A percentile compares a stretch with the other conserved stretches of the same genome.
phyloP scores from a whole-genome alignment of 345 rosid genomes.

The Kernera saxatilis region DNA sequence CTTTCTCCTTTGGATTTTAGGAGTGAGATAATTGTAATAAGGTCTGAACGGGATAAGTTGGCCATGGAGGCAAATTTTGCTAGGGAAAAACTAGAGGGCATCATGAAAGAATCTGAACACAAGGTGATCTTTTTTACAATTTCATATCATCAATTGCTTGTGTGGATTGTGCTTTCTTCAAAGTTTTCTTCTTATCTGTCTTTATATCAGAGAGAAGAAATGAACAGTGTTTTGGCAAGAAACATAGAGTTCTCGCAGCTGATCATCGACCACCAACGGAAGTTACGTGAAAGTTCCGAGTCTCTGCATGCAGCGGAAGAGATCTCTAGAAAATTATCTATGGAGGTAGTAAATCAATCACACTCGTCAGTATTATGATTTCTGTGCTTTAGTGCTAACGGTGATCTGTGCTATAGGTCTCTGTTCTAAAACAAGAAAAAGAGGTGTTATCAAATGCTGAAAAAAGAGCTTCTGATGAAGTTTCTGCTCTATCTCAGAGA shows the following conservation, averaged over 20 bases:
- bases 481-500: constrained; percentile 73
- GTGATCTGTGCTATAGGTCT: constrained; percentile 41
- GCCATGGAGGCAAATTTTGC: constrained; percentile 68
- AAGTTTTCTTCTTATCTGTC: constrained; percentile 13
- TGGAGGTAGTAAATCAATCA: constrained; percentile 56
- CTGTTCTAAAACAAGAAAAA: constrained; percentile 72
- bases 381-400: constrained; percentile 8
- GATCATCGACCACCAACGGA: constrained; percentile 71
- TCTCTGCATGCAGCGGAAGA: constrained; percentile 73
- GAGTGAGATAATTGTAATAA: constrained; percentile 57
- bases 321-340: constrained; percentile 59
- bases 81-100: constrained; percentile 64
- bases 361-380: background rate
- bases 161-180: constrained; percentile 6
- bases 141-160: background rate
- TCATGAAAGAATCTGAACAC: constrained; percentile 69
- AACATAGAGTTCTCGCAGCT: constrained; percentile 87
- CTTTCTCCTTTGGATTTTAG: constrained; percentile 34
- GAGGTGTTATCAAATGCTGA: constrained; percentile 78
- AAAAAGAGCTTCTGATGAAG: constrained; percentile 87
- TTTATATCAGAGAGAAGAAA: constrained; percentile 57
- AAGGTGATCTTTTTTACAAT: constrained; percentile 44
- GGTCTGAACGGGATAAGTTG: constrained; percentile 78
- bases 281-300: constrained; percentile 73
- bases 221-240: constrained; percentile 57